Evolutionary conservation across 768 basidiomycete species (phyloP), one percentile per base, ranked within the genome.

Genomic region (Lyophyllum semitale): DNA sequence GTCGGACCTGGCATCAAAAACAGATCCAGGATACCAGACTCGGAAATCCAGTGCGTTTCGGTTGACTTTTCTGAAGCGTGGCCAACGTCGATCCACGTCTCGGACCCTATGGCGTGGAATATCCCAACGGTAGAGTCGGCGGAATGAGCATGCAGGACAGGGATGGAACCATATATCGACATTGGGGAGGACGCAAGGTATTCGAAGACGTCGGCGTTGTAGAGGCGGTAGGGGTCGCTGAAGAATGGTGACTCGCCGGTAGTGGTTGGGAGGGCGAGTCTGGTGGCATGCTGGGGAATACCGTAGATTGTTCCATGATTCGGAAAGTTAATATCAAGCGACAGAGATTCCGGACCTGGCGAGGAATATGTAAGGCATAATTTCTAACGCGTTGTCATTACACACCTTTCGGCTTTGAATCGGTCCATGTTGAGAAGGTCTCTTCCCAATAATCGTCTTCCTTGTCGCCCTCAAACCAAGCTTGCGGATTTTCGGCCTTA

Each of bases 121-220:
- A 98, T 79, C 4, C 87, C 96, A 33, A 98, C 93, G 7, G 96
- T 97, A 0, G 91, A 89, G 8, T 87, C 84, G 29, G 82, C 73
- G 0, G 93, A 88, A 62, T 98, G 96, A 0, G 97, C 96, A 62
- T 99, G 94, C 77, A 99, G 84, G 59, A 98, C 70, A 12, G 92
- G 96, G 53, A 98, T 91, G 18, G 90, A 85, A 46, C 96, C 95
- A 65, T 98, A 98, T 46, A 98, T 84, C 1, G 91, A 87, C 61
- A 88, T 85, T 2, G 87, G 73, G 1, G 87, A 87, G 22, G 86
- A 88, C 0, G 93, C 85, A 23, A 90, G 83, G 71, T 98, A 98
- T 72, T 99, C 95, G 68, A 98, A 98, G 37, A 98, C 95, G 65
- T 99, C 97, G 48, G 88, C 76, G 65, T 99, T 99, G 75, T 88